Evolutionary conservation across 2,329 filamentous ascomycete genomes (phyloP), one percentile per base, ranked within the genome.

Genomic region (Alternaria novae-zelandiae): DNA sequence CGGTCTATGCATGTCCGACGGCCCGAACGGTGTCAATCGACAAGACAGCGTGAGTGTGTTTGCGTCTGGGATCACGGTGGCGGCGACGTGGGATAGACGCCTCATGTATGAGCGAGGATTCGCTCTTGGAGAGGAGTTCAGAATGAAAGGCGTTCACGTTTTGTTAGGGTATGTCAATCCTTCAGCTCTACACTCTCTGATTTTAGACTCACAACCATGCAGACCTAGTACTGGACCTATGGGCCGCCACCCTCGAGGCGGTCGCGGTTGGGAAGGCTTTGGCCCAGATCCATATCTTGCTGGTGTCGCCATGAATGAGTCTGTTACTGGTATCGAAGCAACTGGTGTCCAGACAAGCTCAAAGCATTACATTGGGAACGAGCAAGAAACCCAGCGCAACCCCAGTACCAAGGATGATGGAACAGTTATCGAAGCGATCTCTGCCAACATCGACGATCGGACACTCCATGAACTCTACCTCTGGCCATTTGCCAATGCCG

Each of bases 401-500:
- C 80, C 25, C 5, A 9, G n/a, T 57, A 63, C 15, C 59, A 54
- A 25, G 3, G 80, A 70, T 1, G 78, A 71, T 66, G 79, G 69
- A 73, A 82, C 69, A 70, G 83, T 77, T 11, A 76, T 85, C 82
- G 86, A 89, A 63, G 85, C 88, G 5, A 79, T 86, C 5, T 88
- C 86, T 0, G 83, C 87, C 15, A 90, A 90, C 68, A 80, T 90
- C 2, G 86, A 71, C 26, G 66, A 68, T n/a, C 59, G 57, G 20
- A 0, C 83, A 86, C 36, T 90, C 89, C 70, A 80, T 89, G 7
- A 60, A 23, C n/a, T 26, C 3, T 60, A 60, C 30, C 21, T 89
- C 1, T 91, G 88, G 85, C 89, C 89, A 0, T 91, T 91, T 63
- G 84, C 87, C 64, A 87, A 91, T 61, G 85, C 86, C 0, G 78